Base-by-base conservation (phyloP, 352 stramenopile genomes). In the Phytophthora nicotianae region DNA sequence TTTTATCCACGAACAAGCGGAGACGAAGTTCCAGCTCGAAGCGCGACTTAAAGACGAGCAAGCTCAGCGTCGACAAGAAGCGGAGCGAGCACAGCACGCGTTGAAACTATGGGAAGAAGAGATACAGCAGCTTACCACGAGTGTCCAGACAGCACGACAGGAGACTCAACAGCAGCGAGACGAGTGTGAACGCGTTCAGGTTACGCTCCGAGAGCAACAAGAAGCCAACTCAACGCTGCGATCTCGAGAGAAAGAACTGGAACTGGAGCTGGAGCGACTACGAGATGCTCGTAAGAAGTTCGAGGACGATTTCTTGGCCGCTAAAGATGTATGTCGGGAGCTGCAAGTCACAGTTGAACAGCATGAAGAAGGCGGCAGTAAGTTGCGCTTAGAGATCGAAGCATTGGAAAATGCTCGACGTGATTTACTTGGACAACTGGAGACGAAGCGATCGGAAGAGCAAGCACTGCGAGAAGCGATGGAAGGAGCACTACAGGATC, bases 1-100 rank as follows among this genome's bases (percentile, higher is more conserved):
- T 46, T 91, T 82, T 48, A 88, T 91, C 20, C 84, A 91, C 17
- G 78, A 90, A 27, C 82, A 91, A 54, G 83, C 82, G 1, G 80
- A 91, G 53, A 62, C 68, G 41, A 91, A 91, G 42, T 85, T 91
- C 38, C 71, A 81, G 17, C 26, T 88, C 8, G 81, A 93, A 13
- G 75, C 77, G 11, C 65, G 70, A 53, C 20, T 86, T 1, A 81
- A 89, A 63, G 71, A 76, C 7, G 51, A 78, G 11, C 77, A 88
- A 38, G 68, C 83, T n/a, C 65, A 74, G 1, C 71, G 78, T n/a
- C 26, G 65, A 4, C 57, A 74, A 5, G 73, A 81, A 21, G 17
- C 65, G 0, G 52, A 77, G 23, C 52, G 26, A n/a, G 62, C 77
- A 16, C 71, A 88, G 13, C 46, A 66, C 9, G 66, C 62, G 20